These are phyloP conservation scores for Mycosphaerella sp. DNA, from an alignment of 2,329 filamentous ascomycete species.

Conservation along the genomic window DNA sequence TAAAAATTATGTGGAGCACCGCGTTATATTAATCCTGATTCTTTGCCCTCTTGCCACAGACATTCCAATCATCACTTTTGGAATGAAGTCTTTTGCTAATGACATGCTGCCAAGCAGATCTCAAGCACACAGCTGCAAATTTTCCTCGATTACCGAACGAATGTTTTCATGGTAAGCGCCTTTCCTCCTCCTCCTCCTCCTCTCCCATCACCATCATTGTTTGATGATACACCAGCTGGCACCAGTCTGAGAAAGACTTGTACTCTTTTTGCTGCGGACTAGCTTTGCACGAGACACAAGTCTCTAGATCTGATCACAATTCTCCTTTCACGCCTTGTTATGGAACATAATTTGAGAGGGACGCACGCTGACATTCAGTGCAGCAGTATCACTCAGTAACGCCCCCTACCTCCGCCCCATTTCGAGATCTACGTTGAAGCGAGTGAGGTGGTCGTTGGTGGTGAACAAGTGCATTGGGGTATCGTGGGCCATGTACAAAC, in stretches of 20 bases:
- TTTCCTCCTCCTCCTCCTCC: too few species aligned
- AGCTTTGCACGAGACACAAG: conserved; percentile 24
- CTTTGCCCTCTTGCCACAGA: background rate
- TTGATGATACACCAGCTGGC: conserved; percentile 20
- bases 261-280: conserved; percentile 24
- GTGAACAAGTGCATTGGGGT: conserved; percentile 2
- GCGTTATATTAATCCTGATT: conserved; percentile 9
- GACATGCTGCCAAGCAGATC: background rate
- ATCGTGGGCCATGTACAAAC: conserved; percentile 9
- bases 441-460: background rate
- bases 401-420: too few species aligned
- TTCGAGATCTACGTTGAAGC: background rate
- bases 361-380: background rate
- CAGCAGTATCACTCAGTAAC: background rate
- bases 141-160: background rate
- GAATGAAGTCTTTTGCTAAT: background rate
- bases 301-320: conserved; percentile 16
- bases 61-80: background rate
- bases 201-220: background rate
- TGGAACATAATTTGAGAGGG: background rate
- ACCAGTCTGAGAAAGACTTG: conserved; percentile 24
- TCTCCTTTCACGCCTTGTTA: background rate
- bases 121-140: background rate
- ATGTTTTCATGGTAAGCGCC: too few species aligned
- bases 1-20: conserved; percentile 26